phyloP scores from a whole-genome alignment of 2,329 filamentous ascomycete genomes.

The Penicillium brevicompactum region DNA sequence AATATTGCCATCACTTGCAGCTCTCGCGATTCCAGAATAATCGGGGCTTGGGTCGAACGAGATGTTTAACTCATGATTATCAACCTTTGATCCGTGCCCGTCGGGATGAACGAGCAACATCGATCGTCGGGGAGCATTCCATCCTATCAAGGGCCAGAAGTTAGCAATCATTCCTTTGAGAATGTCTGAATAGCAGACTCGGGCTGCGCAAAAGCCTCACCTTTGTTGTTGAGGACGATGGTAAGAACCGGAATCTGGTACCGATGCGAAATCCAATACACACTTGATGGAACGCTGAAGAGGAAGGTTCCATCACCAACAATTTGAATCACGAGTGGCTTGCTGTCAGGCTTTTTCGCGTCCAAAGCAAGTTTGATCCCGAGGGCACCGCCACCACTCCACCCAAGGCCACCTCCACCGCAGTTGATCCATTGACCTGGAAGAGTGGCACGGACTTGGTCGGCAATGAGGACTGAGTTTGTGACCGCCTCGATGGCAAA shows the following conservation, averaged over 20 bases:
- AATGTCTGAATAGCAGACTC: too few species aligned
- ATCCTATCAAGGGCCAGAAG: conserved; percentile 31
- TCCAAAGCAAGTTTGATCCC: conserved; percentile 70
- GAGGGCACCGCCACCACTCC: conserved; percentile 74
- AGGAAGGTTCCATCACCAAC: conserved; percentile 70
- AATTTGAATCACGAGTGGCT: conserved; percentile 60
- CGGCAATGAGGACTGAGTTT: conserved; percentile 65
- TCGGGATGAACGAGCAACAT: conserved; percentile 67
- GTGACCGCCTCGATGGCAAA: conserved; percentile 80
- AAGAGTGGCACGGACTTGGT: conserved; percentile 68
- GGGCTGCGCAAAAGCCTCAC: conserved; percentile 25
- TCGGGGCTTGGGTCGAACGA: conserved; percentile 67
- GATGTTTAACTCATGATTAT: conserved; percentile 67
- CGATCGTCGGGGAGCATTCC: conserved; percentile 66
- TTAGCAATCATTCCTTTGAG: neutral
- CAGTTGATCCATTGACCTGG: conserved; percentile 81
- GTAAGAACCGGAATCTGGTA: conserved; percentile 68
- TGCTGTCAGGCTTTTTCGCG: conserved; percentile 35
- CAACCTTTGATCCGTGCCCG: conserved; percentile 62
- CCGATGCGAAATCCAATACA: conserved; percentile 69
- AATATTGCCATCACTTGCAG: conserved; percentile 62
- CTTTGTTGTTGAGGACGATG: conserved; percentile 70
- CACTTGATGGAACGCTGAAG: conserved; percentile 65
- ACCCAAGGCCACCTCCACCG: conserved; percentile 77
- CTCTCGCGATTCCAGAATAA: conserved; percentile 68